Base-by-base conservation (phyloP, 495 filamentous ascomycete genomes). In the Trichoderma virens region DNA sequence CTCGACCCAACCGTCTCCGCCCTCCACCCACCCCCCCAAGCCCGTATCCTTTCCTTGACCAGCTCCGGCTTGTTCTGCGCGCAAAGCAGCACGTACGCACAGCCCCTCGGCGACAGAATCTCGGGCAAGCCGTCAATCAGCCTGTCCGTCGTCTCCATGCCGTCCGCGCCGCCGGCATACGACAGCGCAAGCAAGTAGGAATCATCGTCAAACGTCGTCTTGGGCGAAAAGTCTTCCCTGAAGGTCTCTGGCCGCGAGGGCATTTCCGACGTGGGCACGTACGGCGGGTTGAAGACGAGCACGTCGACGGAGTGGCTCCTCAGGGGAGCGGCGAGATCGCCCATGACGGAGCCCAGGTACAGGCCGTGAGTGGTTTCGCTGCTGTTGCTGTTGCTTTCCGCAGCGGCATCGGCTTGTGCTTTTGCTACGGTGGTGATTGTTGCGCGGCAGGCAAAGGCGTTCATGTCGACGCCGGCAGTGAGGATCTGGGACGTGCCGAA, bases 231-330 rank as follows among this genome's bases (percentile, higher is more conserved):
- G 7, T 69, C 70, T 9, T 31, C 60, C n/a, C 8, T 39, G 32
- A 59, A 59, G 13, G 11, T 69, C 67, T 2, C 73, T 64, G 1
- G 71, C 70, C 11, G 76, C 78, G 1, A 83, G 9, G 75, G 93
- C 31, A 96, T 69, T n/a, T 85, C 82, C 18, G 83, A 76, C 1
- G 91, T 93, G 5, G 94, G 94, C 7, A 98, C 94, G 69, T 98
- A 98, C 0, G 94, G 94, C 38, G 94, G 94, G 71, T 98, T 98
- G 81, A 98, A 98, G 35, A 98, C 82, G 32, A 98, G 78, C 27
- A 98, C 82, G 71, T 98, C 94, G 0, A 96, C 84, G 39, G 71
- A 70, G 3, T 80, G 74, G 0, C 74, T 67, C 2, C 82, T 78
- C 6, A 97, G 64, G 2, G 87, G 75, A 14, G 80, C 71, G 9